Conservation (phyloP, 1,284 basidiomycete species). For the Earliella scabrosa region DNA sequence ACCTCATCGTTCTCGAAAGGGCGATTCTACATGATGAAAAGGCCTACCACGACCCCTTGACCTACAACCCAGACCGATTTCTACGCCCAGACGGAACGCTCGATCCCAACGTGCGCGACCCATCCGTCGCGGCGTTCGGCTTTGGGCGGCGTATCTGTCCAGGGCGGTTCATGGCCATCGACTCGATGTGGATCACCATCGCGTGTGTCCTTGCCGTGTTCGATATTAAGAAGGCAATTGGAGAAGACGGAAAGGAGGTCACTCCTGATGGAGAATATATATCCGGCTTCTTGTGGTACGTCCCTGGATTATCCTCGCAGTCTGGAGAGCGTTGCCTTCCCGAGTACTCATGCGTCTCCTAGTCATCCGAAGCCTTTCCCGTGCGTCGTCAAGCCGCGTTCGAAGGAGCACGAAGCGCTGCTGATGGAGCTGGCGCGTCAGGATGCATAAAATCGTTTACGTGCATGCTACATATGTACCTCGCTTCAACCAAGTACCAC, state of each 20-base stretch:
- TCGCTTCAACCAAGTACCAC: too few species aligned
- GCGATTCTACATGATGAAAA: constrained; percentile 46
- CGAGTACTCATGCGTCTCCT: too few species aligned
- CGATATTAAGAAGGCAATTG: constrained; percentile 27
- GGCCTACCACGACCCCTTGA: constrained; percentile 37
- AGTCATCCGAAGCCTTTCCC: constrained; percentile 29
- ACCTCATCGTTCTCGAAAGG: constrained; percentile 34
- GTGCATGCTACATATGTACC: too few species aligned
- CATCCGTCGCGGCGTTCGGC: constrained; percentile 31
- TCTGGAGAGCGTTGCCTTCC: too few species aligned
- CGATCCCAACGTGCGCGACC: constrained; percentile 23
- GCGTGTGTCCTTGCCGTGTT: constrained; percentile 40
- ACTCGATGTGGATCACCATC: constrained; percentile 38
- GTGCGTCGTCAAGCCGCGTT: constrained; percentile 24
- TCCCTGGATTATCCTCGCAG: neutral
- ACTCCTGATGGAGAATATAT: constrained; percentile 23
- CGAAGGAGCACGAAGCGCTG: constrained; percentile 22
- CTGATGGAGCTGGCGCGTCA: constrained; percentile 14
- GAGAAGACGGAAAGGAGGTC: constrained; percentile 21
- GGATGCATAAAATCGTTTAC: constrained; percentile 4
- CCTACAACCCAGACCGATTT: constrained; percentile 47
- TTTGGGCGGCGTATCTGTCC: constrained; percentile 17
- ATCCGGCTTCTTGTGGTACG: constrained; percentile 21
- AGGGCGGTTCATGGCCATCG: constrained; percentile 36
- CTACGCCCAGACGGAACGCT: constrained; percentile 20